These are phyloP conservation scores for Zanthoxylum bungeanum DNA, from an alignment of 345 rosid genomes.

Conservation along the genomic window DNA sequence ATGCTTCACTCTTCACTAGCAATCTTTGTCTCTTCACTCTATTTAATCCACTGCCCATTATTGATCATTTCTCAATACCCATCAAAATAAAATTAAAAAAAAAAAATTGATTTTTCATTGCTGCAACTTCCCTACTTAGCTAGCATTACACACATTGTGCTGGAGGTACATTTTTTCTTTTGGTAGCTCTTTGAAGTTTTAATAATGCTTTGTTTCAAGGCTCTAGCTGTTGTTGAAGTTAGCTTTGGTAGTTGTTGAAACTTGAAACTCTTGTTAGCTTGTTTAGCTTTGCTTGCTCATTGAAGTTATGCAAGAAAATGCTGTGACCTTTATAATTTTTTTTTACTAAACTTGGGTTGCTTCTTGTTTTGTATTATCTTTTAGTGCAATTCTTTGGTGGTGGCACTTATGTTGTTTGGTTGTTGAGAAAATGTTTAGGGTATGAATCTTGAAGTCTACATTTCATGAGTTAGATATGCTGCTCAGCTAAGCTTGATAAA, in stretches of 20 bases:
- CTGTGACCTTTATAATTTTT: background rate
- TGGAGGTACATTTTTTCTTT: conserved; percentile 1
- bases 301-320: conserved; percentile 17
- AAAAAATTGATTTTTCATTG: conserved; percentile 14
- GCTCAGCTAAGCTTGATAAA: background rate
- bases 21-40: conserved; percentile 5
- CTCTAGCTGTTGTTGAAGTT: conserved; percentile 15
- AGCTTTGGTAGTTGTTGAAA: conserved; percentile 40
- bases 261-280: background rate
- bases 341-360: background rate
- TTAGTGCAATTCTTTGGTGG: background rate
- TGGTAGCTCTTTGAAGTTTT: conserved; percentile 1
- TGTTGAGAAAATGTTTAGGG: background rate
- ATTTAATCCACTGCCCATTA: background rate
- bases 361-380: conserved; percentile 23
- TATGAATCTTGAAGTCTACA: conserved; percentile 4
- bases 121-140: background rate
- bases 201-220: background rate
- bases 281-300: conserved; percentile 17
- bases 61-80: background rate
- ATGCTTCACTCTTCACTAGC: background rate
- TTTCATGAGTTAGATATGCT: background rate
- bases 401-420: conserved; percentile 13
- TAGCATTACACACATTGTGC: background rate
- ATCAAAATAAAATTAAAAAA: no score